phyloP scores from a whole-genome alignment of 192 early-diverging fungal genomes.

The Pecoramyces ruminantium region DNA sequence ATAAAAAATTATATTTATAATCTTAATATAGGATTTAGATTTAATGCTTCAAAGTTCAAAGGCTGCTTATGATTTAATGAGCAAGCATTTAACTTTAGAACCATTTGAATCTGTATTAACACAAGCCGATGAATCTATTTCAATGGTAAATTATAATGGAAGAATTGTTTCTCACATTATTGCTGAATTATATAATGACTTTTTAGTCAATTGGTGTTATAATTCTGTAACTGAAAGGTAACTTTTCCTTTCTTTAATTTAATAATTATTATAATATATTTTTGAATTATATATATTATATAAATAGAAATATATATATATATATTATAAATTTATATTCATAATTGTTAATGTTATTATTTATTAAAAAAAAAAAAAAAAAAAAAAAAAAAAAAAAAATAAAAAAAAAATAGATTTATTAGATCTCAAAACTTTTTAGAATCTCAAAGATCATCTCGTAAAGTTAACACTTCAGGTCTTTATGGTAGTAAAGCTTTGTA shows the following conservation, averaged over 20 bases:
- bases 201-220: background rate
- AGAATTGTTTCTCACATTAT: background rate
- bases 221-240: background rate
- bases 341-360: too few relatives aligned
- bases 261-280: too few relatives aligned
- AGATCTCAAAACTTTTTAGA: background rate
- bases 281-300: too few relatives aligned
- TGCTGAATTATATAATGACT: background rate
- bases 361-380: too few relatives aligned
- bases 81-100: constrained; percentile 13
- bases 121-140: constrained; percentile 14
- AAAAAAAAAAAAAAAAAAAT: too few relatives aligned
- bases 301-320: too few relatives aligned
- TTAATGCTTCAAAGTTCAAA: constrained; percentile 12
- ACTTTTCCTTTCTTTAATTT: too few relatives aligned
- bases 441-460: background rate
- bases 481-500: background rate
- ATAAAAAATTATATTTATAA: too few relatives aligned
- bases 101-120: constrained; percentile 23
- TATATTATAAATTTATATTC: too few relatives aligned
- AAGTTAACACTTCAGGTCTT: background rate
- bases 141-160: background rate
- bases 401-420: background rate
- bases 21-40: constrained; percentile 29
- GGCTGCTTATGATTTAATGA: constrained; percentile 18